Base-by-base conservation (phyloP, 768 basidiomycete species). In the Collybiopsis confluens region DNA sequence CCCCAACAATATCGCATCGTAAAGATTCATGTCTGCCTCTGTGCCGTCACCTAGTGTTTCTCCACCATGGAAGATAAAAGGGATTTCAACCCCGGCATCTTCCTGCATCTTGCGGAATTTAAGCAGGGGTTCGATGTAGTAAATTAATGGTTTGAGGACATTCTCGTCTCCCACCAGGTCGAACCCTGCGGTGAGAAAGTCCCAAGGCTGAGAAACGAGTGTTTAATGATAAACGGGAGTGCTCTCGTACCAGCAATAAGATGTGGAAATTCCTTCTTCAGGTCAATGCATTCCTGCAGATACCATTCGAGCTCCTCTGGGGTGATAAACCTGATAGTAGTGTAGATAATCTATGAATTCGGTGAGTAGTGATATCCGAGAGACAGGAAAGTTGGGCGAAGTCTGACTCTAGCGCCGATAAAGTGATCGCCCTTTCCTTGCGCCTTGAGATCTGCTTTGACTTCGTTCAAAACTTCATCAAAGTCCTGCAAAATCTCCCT, bases 111-210 rank as follows among this genome's bases (percentile, higher is more conserved):
- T 68, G 27, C 75, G 69, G 70, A 90, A 91, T 40, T 68, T 71
- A 4, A 86, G 65, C 5, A 92, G 71, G 9, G 78, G 77, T 30
- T 80, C 77, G 26, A 82, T 64, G 63, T 90, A 90, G 61, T 86
- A 68, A 23, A 74, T 78, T 36, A 89, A 72, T 16, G 87, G 85
- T 37, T 70, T 74, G 21, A 80, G 59, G 5, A 67, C 68, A 61
- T 90, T 83, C 61, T 91, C 88, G 44, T 85, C 74, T 3, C 88
- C 88, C n/a, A 90, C 88, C 18, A 91, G 75, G 68, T 91, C 89
- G 59, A 90, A 92, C 2, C 86, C 88, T 87, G 18, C 44, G 54
- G 16, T 43, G 37, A 52, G 44, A n/a, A n/a, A n/a, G n/a, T n/a
- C n/a, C n/a, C n/a, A n/a, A n/a, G n/a, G n/a, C n/a, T n/a, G n/a